A percentile compares a stretch with the other conserved stretches of the same genome.
phyloP scores from a whole-genome alignment of 768 basidiomycete species.

The Trichaptum fuscoviolaceum region DNA sequence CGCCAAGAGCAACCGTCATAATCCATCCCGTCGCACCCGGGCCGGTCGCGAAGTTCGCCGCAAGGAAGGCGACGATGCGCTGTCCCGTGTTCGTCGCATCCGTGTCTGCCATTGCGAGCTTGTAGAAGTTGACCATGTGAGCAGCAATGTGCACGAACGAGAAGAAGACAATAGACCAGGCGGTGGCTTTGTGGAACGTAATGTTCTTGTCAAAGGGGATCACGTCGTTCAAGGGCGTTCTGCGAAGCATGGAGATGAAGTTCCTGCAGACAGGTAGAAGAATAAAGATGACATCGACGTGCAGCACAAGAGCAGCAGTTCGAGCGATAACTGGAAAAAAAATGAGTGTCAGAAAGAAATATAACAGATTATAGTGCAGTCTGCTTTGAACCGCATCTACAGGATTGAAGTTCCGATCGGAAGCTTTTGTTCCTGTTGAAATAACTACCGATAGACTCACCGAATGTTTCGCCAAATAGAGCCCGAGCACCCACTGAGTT shows the following conservation, averaged over 20 bases:
- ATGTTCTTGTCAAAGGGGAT: slow-evolving; percentile 95
- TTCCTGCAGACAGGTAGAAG: slow-evolving; percentile 93
- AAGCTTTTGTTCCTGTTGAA: too few relatives aligned
- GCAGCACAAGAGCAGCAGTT: slow-evolving; percentile 82
- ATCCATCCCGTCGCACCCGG: slow-evolving; percentile 86
- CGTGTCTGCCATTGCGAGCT: slow-evolving; percentile 53
- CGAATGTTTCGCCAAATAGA: slow-evolving; percentile 71
- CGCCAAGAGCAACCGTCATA: slow-evolving; percentile 66
- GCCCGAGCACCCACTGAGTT: slow-evolving; percentile 61
- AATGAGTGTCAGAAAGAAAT: background rate
- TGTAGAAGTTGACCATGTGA: slow-evolving; percentile 82
- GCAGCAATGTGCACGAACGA: slow-evolving; percentile 72
- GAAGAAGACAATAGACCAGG: slow-evolving; percentile 83
- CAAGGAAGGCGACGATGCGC: slow-evolving; percentile 64
- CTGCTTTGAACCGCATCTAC: background rate
- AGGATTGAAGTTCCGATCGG: too few relatives aligned
- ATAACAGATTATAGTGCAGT: background rate
- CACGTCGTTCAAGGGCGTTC: slow-evolving; percentile 77
- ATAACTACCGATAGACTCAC: slow-evolving; percentile 36
- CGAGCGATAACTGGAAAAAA: slow-evolving; percentile 68
- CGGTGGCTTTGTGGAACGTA: slow-evolving; percentile 85
- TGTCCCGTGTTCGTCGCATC: slow-evolving; percentile 48
- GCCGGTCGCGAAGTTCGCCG: slow-evolving; percentile 75
- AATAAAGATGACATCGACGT: slow-evolving; percentile 90
- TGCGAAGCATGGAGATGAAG: slow-evolving; percentile 84